Base-by-base conservation (phyloP, 352 stramenopile species). In the Pythium aristosporum region DNA sequence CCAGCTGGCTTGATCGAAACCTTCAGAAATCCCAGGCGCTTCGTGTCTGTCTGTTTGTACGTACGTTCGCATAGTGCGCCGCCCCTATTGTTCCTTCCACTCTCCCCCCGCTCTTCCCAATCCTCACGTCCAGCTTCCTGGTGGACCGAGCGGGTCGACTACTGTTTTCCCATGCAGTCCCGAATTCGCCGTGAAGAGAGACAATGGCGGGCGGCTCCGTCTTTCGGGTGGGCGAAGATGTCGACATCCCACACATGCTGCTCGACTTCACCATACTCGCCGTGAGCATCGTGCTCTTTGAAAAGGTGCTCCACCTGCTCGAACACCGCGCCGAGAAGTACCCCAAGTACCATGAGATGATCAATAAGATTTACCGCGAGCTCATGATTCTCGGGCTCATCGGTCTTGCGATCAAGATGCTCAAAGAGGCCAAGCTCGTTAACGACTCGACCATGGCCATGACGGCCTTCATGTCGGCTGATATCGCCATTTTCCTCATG, bases 301-400 rank as follows among this genome's bases (percentile, higher is more conserved):
- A 89, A 51, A 61, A 66, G 4, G 44, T 41, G 20, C 66, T 89
- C 44, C 79, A 89, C 34, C 42, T 68, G 30, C 60, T 88, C 13
- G 74, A 87, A 42, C 73, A 85, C 57, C 65, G 77, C 47, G 58
- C 85, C 23, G 42, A 71, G 1, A 67, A 60, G 28, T 84, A 80
- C 52, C 73, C 75, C 23, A 89, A 88, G 64, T 89, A 87, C 57
- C 55, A 82, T 48, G 72, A 88, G 32, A 90, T 90, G 73, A 62
- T 88, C 20, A 75, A 68, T 12, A 89, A 89, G 44, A 73, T 69
- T 9, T 88, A 60, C 25, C 44, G 44, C 2, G 44, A 50, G 18
- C 18, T 50, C 10, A 50, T 50, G 44, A 50, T 50, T 23, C n/a
- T 50, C 13, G 44, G 44, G 21, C 44, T 50, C 44, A 50, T 50